Conservation (phyloP, 371 early-diverging fungal genomes). For the Chytridium lagenaria region DNA sequence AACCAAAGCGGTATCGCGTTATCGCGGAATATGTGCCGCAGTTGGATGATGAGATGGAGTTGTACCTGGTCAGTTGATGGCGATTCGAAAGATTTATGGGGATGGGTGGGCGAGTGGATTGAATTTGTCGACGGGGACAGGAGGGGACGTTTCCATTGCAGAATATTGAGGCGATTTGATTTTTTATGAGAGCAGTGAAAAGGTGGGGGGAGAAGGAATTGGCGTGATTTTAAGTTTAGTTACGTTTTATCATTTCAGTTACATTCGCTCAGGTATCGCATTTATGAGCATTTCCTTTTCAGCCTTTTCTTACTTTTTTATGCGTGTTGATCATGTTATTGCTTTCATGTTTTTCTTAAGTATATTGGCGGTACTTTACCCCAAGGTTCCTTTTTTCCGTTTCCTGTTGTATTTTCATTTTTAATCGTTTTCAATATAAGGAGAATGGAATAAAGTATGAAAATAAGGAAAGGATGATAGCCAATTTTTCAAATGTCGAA, state of each 20-base stretch:
- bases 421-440: no score
- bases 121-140: constrained; percentile 7
- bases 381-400: neutral
- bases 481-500: no score
- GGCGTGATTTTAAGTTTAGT: no score
- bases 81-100: constrained; percentile 11
- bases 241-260: no score
- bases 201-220: no score
- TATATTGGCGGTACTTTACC: neutral
- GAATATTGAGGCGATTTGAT: constrained; percentile 2
- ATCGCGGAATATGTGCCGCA: constrained; percentile 6
- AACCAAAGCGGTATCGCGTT: constrained; percentile 8
- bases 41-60: constrained; percentile 13
- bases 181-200: no score
- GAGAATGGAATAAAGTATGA: no score
- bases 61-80: neutral
- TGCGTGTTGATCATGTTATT: no score
- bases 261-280: no score
- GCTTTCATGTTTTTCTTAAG: neutral
- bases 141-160: constrained; percentile 15
- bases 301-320: neutral
- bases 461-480: no score
- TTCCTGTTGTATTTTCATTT: neutral
- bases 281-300: neutral
- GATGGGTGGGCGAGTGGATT: constrained; percentile 16